Evolutionary conservation across 2,329 filamentous ascomycete genomes (phyloP).

Genomic region (Myotisia sp.): DNA sequence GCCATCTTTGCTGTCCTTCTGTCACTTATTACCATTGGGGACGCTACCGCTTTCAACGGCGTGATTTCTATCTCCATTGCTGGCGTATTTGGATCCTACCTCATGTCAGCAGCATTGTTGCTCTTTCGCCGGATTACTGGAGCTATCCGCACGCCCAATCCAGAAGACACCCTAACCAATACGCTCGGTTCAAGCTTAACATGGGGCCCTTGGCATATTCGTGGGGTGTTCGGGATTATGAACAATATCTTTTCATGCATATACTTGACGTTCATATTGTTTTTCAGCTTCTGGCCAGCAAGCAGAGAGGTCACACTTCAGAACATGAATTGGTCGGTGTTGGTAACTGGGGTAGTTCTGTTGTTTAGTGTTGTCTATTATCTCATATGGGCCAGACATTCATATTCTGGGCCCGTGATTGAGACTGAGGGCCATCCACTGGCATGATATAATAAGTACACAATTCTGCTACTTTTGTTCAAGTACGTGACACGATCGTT

Average conservation of each 20-base stretch:
- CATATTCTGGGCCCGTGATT: slow-evolving; percentile 19
- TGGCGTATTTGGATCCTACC: slow-evolving; percentile 27
- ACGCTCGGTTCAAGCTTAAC: too few relatives aligned
- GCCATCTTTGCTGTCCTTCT: slow-evolving; percentile 31
- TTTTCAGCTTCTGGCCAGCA: slow-evolving; percentile 10
- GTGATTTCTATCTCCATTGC: too few relatives aligned
- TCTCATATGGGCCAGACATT: slow-evolving; percentile 17
- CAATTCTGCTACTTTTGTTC: too few relatives aligned
- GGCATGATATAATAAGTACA: too few relatives aligned
- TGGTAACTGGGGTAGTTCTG: slow-evolving; percentile 29
- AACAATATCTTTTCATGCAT: slow-evolving; percentile 4
- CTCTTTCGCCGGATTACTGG: too few relatives aligned
- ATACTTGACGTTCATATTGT: slow-evolving; percentile 8
- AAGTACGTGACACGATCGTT: too few relatives aligned
- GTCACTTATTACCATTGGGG: slow-evolving; percentile 39
- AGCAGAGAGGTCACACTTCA: neutral
- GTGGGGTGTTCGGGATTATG: slow-evolving; percentile 20
- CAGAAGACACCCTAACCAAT: slow-evolving; percentile 32
- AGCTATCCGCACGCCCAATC: too few relatives aligned
- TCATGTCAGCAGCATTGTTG: slow-evolving; percentile 31
- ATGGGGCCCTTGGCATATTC: slow-evolving; percentile 32
- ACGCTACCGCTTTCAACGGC: slow-evolving; percentile 30
- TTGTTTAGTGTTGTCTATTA: slow-evolving; percentile 28
- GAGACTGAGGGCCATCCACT: too few relatives aligned
- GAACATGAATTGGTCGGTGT: slow-evolving; percentile 19